These are phyloP conservation scores for Chenopodium berlandieri DNA, from an alignment of 148 eudicot species.

Conservation along the genomic window DNA sequence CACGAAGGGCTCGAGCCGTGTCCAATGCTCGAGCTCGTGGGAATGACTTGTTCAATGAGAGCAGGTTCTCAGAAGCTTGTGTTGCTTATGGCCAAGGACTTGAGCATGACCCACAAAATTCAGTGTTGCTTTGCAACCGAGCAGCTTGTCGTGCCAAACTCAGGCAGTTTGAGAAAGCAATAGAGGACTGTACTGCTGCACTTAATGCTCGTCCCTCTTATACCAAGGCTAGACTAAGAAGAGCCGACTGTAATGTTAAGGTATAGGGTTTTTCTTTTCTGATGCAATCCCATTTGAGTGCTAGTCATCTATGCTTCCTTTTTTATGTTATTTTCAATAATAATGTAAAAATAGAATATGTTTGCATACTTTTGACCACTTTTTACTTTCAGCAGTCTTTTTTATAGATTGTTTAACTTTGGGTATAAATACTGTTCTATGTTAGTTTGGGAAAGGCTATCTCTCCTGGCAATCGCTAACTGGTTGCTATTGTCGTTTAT, in stretches of 20 bases:
- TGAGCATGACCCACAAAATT: slow-evolving; percentile 72
- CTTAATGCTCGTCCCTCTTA: slow-evolving; percentile 66
- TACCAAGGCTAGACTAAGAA: slow-evolving; percentile 74
- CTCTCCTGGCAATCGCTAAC: too few relatives aligned
- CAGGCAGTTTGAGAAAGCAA: slow-evolving; percentile 56
- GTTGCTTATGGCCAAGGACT: slow-evolving; percentile 82
- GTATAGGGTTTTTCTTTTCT: slow-evolving; percentile 25
- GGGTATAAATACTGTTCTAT: background rate
- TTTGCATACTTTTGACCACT: background rate
- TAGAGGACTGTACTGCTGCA: slow-evolving; percentile 81
- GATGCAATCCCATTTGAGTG: background rate
- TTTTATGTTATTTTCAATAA: background rate
- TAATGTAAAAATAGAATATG: background rate
- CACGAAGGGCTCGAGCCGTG: slow-evolving; percentile 49
- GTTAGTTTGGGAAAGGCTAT: too few relatives aligned
- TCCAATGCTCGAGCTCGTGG: slow-evolving; percentile 71
- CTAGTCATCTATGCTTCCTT: background rate
- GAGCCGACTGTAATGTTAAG: slow-evolving; percentile 84
- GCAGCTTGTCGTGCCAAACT: slow-evolving; percentile 81
- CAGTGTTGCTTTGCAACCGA: slow-evolving; percentile 75
- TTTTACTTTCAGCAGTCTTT: background rate
- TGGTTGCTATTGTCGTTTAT: background rate
- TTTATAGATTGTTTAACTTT: background rate
- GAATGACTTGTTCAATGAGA: slow-evolving; percentile 63
- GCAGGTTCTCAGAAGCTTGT: slow-evolving; percentile 62